Evolutionary conservation across 1,139 yeast species (phyloP), one percentile per base, ranked within the genome.

Genomic region (Candida dubliniensis): DNA sequence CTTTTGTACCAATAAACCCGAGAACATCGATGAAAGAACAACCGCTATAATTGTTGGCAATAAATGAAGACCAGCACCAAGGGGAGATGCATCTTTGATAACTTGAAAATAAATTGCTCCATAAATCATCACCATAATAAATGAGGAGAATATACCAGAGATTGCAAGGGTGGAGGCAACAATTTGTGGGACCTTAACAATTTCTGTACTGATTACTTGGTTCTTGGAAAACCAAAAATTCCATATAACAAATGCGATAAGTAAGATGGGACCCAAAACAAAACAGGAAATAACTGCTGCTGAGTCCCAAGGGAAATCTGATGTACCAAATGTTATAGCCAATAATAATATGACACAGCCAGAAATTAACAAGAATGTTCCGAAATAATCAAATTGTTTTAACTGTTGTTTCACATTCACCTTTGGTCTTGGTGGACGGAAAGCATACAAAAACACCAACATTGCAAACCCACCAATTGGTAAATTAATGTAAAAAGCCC

Each of bases 401-500:
- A 74, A 54, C 54, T 70, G 70, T 14, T 66, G 65, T 30, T 46
- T 52, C 25, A 47, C 56, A 41, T 52, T 41, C 56, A 53, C 49
- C 32, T 50, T 56, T 4, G 68, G 58, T 36, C 48, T 51, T n/a
- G 74, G 74, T 3, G 74, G 73, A 38, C 66, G 59, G 51, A 67
- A 69, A 0, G 63, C 54, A 31, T 54, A 55, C 23, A 54, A 42
- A 39, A 69, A 63, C 25, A 63, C 53, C 1, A 47, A 56, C 31
- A 55, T 40, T 1, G 74, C 71, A 25, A 63, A 43, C 1, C 65
- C 74, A 10, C 74, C 74, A 49, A 69, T 57, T 10, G 74, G 74
- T 47, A 69, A 63, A 45, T 69, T 69, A 8, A 86, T 74, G 60
- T 82, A 86, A 60, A 85, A 86, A 51, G 87, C 80, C 91, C 91